Base-by-base conservation (phyloP, 805 yeast genomes). In the Schwanniomyces vanrijiae region DNA sequence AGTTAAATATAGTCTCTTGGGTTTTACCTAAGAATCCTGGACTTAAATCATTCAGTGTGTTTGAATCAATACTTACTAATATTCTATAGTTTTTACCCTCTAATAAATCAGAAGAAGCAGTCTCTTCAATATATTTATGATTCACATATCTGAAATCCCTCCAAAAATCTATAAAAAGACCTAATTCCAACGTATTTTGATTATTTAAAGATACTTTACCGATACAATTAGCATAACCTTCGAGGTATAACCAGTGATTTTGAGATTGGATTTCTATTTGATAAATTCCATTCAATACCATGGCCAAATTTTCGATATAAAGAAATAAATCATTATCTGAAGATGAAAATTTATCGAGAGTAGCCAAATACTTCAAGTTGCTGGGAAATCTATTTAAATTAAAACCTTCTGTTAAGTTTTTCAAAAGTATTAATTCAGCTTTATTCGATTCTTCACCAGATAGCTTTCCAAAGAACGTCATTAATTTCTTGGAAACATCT, bases 111-210 rank as follows among this genome's bases (percentile, higher is more conserved):
- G 31, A 40, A 19, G 45, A 29, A 21, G 40, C 3, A 24, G 8
- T 26, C 26, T 31, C 18, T 2, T 18, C 13, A 13, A 20, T 38
- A 31, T 54, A 52, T 40, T 62, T 61, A 28, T 61, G 65, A 48
- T 64, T 60, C 13, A 68, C 50, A 40, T 41, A 56, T 25, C 71
- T 51, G 25, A 47, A 57, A 45, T 68, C 74, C 40, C 58, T 55
- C 77, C 77, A 73, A 44, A 55, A 72, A 7, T 59, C 58, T n/a
- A 69, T 49, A 39, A 64, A 66, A 11, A 71, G 46, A 0, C 78
- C 78, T 21, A 72, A 50, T 40, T 58, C 51, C 4, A 54, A 53
- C 5, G 35, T 33, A 1, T 40, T 43, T 4, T 49, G 41, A 44
- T 68, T 62, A 49, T 72, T 68, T 16, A 65, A 51, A 9, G 43